Evolutionary conservation across 2,329 filamentous ascomycete species (phyloP).

Genomic region (Cladophialophora exuberans): DNA sequence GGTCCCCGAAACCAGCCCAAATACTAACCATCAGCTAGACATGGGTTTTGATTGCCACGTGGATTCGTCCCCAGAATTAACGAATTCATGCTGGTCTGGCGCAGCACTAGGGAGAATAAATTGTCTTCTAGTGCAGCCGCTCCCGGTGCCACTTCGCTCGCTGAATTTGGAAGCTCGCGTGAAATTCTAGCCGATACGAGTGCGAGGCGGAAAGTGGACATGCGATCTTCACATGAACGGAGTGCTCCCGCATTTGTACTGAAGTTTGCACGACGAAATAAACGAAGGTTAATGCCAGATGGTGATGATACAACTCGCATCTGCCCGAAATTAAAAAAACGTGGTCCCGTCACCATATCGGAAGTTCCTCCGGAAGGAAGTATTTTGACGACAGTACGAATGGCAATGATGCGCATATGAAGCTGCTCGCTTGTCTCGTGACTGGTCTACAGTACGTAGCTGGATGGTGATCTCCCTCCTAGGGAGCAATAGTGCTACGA

Average conservation of each 20-base stretch:
- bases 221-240: too few species aligned
- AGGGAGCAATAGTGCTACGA: constrained; percentile 22
- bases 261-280: too few species aligned
- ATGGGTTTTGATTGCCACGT: constrained; percentile 19
- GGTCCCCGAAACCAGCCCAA: neutral
- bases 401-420: too few species aligned
- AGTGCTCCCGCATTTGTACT: too few species aligned
- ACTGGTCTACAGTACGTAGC: neutral
- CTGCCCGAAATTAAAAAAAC: too few species aligned
- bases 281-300: too few species aligned
- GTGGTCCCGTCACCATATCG: too few species aligned
- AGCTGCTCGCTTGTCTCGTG: too few species aligned
- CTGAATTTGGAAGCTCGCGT: neutral
- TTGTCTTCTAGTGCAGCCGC: constrained; percentile 1
- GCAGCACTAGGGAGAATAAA: constrained; percentile 15
- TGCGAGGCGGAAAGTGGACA: neutral
- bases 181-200: neutral
- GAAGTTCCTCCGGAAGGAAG: too few species aligned
- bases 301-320: too few species aligned
- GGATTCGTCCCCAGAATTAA: constrained; percentile 9
- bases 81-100: constrained; percentile 15
- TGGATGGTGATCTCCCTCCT: constrained; percentile 20
- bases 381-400: too few species aligned
- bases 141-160: constrained; percentile 3
- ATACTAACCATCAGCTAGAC: constrained; percentile 8